Evolutionary conservation across 306 rosid genomes (phyloP), one percentile per base, ranked within the genome.

Genomic region (Dalbergia cochinchinensis): DNA sequence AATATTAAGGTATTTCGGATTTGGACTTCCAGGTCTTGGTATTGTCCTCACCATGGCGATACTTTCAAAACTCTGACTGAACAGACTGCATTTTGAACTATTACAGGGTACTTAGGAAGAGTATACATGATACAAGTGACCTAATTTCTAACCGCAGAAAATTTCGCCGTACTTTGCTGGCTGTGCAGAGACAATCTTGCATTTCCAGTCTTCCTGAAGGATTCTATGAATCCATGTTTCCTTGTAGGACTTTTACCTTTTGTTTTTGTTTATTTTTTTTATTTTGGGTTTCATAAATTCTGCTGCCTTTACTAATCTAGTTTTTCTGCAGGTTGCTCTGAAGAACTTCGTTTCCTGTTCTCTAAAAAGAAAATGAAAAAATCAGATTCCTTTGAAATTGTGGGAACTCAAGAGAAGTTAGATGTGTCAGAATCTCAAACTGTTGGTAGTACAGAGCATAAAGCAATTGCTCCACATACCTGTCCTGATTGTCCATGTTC

Each of bases 51-150:
- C 63, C 13, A 54, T 16, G 12, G 63, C 60, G 58, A 61, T 79
- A 22, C 54, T 15, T 66, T 67, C 44, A 77, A 72, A 61, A 48
- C 31, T 37, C 16, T 34, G 50, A 74, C 4, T 73, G 41, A 74
- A 63, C 13, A 10, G 4, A 9, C 31, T 73, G 55, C 58, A 59
- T 68, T 68, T 60, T 80, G 53, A 83, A 76, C 59, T 33, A 20
- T 88, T 73, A 74, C 92, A 95, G 99, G 88, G 80, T 70, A 47
- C 63, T 92, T 74, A 88, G 44, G 81, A 71, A 74, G 83, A 51
- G 86, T 71, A 81, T 90, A 80, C 7, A 9, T 11, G 90, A 90
- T 65, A 64, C 92, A 20, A 85, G 89, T 26, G 91, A 87, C 83
- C 71, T 93, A 80, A 71, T 92, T 82, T 72, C 84, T 69, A 81